A percentile compares a stretch with the other conserved stretches of the same genome.
These are phyloP conservation scores for Globisporangium recalcitrans DNA, from an alignment of 352 stramenopile genomes.

Conservation along the genomic window DNA sequence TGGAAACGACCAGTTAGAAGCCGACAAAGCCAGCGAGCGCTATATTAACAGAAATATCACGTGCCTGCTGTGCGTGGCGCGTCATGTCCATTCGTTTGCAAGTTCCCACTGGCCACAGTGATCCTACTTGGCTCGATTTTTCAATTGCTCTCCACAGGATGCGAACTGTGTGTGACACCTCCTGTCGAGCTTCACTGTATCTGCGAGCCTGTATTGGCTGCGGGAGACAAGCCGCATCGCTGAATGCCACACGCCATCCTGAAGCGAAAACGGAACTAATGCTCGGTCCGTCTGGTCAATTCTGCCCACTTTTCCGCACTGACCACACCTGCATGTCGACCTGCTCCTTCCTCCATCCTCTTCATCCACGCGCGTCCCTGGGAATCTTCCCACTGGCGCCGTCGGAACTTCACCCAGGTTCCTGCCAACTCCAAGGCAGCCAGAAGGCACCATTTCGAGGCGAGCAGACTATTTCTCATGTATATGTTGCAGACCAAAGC, in stretches of 20 bases:
- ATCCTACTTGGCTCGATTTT: neutral
- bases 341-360: neutral
- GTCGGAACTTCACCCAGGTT: neutral
- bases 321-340: neutral
- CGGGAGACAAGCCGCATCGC: neutral
- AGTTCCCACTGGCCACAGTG: neutral
- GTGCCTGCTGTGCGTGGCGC: neutral
- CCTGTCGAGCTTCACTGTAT: neutral
- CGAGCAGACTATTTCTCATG: no score
- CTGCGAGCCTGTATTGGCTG: neutral
- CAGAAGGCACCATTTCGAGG: no score
- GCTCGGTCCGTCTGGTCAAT: neutral
- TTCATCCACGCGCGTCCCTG: neutral
- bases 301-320: neutral
- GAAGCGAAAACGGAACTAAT: neutral
- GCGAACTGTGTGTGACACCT: neutral
- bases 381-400: neutral
- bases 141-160: neutral
- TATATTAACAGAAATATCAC: neutral
- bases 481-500: no score
- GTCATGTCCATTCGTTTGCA: neutral
- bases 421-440: neutral
- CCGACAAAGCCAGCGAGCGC: no score
- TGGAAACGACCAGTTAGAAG: neutral
- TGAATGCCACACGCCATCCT: neutral